Evolutionary conservation across 129 eudicot genomes (phyloP).

Genomic region (Heracleum sosnowskyi): DNA sequence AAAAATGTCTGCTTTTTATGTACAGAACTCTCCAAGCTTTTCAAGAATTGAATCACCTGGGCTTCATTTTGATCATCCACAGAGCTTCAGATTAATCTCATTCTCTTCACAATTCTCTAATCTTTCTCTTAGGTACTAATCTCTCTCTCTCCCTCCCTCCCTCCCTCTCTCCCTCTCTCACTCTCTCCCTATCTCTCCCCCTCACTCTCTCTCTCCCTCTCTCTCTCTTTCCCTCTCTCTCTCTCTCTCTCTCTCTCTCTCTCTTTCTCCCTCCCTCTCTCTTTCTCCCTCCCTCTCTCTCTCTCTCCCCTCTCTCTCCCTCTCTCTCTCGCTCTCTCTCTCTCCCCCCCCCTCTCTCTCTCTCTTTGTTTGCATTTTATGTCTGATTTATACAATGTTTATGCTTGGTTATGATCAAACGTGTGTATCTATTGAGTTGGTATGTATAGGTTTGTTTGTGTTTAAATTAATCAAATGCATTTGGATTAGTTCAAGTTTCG

Average conservation of each 20-base stretch:
- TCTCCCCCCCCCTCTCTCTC: no score
- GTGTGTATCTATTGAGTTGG: background rate
- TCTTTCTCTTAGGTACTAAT: slow-evolving; percentile 8
- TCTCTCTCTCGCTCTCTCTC: background rate
- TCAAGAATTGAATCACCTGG: background rate
- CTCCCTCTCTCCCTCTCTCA: background rate
- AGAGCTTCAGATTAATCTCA: slow-evolving; percentile 16
- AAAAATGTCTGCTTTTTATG: slow-evolving; percentile 7
- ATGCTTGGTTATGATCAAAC: background rate
- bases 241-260: background rate
- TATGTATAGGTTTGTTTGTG: background rate
- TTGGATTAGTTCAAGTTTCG: background rate
- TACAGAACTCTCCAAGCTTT: background rate
- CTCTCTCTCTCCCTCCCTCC: background rate
- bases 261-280: background rate
- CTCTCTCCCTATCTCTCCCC: background rate
- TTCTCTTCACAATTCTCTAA: slow-evolving; percentile 10
- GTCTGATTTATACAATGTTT: background rate
- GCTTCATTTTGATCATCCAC: background rate
- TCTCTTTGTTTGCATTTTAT: background rate
- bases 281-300: background rate
- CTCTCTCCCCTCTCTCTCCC: background rate
- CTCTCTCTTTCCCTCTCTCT: background rate
- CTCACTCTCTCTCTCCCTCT: background rate
- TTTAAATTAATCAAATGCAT: background rate